phyloP scores from a whole-genome alignment of 495 filamentous ascomycete species.

The Xylaria telfairii region DNA sequence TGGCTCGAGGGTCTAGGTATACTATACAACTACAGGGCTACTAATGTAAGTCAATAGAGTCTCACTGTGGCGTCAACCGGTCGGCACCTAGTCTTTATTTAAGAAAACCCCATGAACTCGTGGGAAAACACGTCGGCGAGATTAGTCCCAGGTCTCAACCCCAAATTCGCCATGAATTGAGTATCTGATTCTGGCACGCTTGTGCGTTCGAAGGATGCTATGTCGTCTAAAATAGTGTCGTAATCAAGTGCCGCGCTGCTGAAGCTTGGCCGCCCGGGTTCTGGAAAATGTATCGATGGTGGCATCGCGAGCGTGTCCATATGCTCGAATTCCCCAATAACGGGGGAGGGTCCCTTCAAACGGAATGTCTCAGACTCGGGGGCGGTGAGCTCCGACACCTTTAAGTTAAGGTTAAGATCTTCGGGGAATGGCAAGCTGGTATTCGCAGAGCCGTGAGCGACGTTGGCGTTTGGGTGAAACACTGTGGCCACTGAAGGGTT shows the following conservation, averaged over 20 bases:
- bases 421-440: conserved; percentile 33
- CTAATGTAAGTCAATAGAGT: neutral
- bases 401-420: conserved; percentile 16
- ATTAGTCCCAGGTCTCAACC: conserved; percentile 54
- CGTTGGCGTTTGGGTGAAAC: conserved; percentile 7
- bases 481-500: neutral
- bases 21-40: neutral
- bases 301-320: conserved; percentile 31
- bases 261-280: conserved; percentile 21
- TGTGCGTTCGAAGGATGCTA: conserved; percentile 66
- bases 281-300: conserved; percentile 23
- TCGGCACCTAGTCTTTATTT: neutral
- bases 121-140: conserved; percentile 36
- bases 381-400: conserved; percentile 22
- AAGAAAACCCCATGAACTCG: conserved; percentile 25
- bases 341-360: conserved; percentile 5
- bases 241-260: conserved; percentile 45
- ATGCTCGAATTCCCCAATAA: conserved; percentile 28
- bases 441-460: conserved; percentile 24
- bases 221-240: conserved; percentile 67
- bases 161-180: conserved; percentile 62
- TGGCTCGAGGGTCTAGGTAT: neutral
- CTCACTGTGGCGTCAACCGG: neutral
- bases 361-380: conserved; percentile 35
- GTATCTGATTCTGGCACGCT: conserved; percentile 55